Conservation (phyloP, 371 early-diverging fungal genomes). For the Apophysomyces sp. region DNA sequence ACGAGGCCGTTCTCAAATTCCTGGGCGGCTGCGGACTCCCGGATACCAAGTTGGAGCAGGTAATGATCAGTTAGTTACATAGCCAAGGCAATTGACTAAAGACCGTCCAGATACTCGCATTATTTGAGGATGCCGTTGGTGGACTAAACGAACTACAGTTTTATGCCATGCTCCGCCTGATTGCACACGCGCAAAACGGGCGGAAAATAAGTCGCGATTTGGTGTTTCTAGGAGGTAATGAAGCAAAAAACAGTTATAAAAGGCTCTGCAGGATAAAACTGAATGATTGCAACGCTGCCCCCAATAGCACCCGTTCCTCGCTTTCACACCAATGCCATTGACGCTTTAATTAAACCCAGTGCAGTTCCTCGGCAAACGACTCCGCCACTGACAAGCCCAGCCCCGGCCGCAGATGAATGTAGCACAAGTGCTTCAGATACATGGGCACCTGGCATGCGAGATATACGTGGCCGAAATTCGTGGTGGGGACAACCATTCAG, state of each 20-base stretch:
- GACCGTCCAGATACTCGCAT: slow-evolving; percentile 26
- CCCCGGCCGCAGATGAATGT: not conserved
- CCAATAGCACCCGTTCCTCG: slow-evolving; percentile 42
- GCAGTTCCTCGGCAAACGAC: slow-evolving; percentile 2
- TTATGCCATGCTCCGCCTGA: slow-evolving; percentile 45
- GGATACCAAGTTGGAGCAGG: slow-evolving; percentile 38
- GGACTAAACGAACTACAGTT: slow-evolving; percentile 37
- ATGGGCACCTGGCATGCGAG: not conserved
- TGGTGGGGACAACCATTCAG: slow-evolving; percentile 10
- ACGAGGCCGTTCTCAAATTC: slow-evolving; percentile 34
- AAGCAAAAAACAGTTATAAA: not conserved
- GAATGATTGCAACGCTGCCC: not conserved
- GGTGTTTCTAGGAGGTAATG: slow-evolving; percentile 43
- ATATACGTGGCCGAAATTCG: not conserved
- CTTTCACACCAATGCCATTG: slow-evolving; percentile 38
- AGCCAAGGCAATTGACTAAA: not conserved
- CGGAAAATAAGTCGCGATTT: slow-evolving; percentile 41
- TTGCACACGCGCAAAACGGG: slow-evolving; percentile 53
- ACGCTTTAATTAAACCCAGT: slow-evolving; percentile 32
- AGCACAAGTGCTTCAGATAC: slow-evolving; percentile 1
- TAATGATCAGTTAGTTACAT: slow-evolving; percentile 4
- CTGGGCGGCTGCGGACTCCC: slow-evolving; percentile 35
- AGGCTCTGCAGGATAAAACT: not conserved
- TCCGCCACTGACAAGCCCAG: not conserved
- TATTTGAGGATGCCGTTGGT: slow-evolving; percentile 38